Evolutionary conservation across 1,139 yeast species (phyloP).

Genomic region (Debaryomyces udenii): DNA sequence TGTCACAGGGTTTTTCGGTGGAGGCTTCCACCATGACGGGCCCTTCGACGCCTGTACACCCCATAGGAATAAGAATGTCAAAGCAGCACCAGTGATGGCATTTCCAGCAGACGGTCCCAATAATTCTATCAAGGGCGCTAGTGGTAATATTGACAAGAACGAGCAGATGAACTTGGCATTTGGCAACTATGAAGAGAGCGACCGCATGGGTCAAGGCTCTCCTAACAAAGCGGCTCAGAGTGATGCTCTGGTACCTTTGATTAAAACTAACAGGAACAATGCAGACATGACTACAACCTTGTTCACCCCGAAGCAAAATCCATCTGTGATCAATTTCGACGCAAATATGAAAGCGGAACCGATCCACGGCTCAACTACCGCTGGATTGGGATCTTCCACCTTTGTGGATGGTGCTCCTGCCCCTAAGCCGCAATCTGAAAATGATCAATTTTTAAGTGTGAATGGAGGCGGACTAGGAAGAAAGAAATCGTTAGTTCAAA

Average conservation of each 20-base stretch:
- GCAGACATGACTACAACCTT: constrained; percentile 26
- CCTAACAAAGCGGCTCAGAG: constrained; percentile 17
- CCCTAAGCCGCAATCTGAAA: constrained; percentile 41
- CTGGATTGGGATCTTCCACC: constrained; percentile 90
- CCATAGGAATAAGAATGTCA: constrained; percentile 80
- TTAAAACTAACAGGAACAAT: constrained; percentile 16
- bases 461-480: constrained; percentile 53
- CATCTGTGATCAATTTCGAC: constrained; percentile 68
- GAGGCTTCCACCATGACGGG: constrained; percentile 97
- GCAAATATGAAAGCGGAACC: constrained; percentile 68
- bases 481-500: constrained; percentile 76
- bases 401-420: constrained; percentile 98
- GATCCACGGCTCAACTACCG: constrained; percentile 81
- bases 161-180: constrained; percentile 64
- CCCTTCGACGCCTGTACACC: constrained; percentile 99
- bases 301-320: constrained; percentile 48
- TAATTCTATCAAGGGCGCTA: constrained; percentile 73
- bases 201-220: constrained; percentile 34
- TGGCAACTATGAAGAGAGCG: constrained; percentile 49
- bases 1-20: constrained; percentile 94
- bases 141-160: constrained; percentile 47
- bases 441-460: constrained; percentile 31
- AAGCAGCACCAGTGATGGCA: constrained; percentile 90
- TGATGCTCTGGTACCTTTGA: constrained; percentile 17
- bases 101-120: constrained; percentile 96